Conservation (phyloP, 768 basidiomycete species). For the Boletus tylopilopsis region DNA sequence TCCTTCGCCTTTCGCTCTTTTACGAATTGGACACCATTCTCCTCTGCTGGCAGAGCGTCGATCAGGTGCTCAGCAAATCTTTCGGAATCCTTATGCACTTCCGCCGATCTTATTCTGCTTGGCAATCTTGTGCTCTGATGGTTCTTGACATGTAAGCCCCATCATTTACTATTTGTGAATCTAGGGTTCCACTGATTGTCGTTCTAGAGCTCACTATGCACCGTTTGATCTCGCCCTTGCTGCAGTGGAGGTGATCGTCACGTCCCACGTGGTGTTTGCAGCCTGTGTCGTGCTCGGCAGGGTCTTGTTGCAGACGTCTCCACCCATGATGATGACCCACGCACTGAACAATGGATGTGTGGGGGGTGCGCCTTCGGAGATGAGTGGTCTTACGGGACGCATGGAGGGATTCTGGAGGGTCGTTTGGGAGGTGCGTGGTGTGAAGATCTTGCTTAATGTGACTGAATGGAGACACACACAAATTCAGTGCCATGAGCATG, state of each 20-base stretch:
- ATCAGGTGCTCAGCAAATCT: too few relatives aligned
- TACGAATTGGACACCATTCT: too few relatives aligned
- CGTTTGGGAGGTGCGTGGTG: conserved; percentile 67
- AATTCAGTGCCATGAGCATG: conserved; percentile 83
- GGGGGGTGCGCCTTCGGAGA: not conserved
- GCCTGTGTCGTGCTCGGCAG: conserved; percentile 81
- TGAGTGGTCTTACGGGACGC: conserved; percentile 42
- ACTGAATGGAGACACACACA: conserved; percentile 27
- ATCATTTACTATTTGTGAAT: not conserved
- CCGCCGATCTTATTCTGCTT: conserved; percentile 59
- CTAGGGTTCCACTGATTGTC: not conserved
- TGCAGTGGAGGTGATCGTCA: conserved; percentile 67
- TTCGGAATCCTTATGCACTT: conserved; percentile 71
- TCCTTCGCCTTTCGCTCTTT: too few relatives aligned
- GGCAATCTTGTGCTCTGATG: conserved; percentile 50
- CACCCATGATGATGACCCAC: conserved; percentile 34
- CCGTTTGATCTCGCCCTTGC: conserved; percentile 86
- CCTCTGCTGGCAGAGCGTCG: too few relatives aligned
- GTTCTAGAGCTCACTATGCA: conserved; percentile 53
- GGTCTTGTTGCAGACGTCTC: conserved; percentile 87
- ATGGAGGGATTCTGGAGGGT: conserved; percentile 81
- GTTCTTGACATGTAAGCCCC: conserved; percentile 55
- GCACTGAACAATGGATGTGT: conserved; percentile 10
- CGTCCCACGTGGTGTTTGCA: conserved; percentile 80
- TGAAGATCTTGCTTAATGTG: not conserved